Percentiles rank a stretch among this genome's conserved stretches.
These are phyloP conservation scores for Globisporangium solare DNA, from an alignment of 352 stramenopile species.

Conservation along the genomic window DNA sequence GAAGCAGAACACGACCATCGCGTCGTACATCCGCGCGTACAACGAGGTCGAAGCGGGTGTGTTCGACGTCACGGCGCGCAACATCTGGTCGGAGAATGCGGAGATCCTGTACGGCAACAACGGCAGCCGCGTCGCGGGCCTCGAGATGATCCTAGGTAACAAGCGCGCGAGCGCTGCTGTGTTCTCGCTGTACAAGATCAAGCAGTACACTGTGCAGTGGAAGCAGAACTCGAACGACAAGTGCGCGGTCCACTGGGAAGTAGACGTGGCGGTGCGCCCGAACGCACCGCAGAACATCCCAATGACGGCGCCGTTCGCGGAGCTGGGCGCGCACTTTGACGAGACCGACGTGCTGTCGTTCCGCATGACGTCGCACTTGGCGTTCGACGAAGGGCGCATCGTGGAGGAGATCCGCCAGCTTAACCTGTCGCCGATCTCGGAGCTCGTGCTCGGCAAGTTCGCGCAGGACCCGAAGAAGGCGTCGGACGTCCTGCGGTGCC, in stretches of 20 bases:
- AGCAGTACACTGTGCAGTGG: slow-evolving; percentile 80
- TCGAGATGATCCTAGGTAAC: slow-evolving; percentile 56
- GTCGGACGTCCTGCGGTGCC: slow-evolving; percentile 48
- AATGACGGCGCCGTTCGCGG: slow-evolving; percentile 58
- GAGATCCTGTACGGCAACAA: slow-evolving; percentile 66
- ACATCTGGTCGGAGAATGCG: slow-evolving; percentile 58
- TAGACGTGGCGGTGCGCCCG: slow-evolving; percentile 52
- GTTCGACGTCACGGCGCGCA: slow-evolving; percentile 50
- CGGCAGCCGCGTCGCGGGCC: slow-evolving; percentile 35
- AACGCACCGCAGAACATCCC: slow-evolving; percentile 50
- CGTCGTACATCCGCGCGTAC: slow-evolving; percentile 67
- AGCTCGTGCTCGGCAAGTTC: slow-evolving; percentile 47
- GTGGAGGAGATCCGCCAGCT: slow-evolving; percentile 74
- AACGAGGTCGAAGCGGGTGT: slow-evolving; percentile 45
- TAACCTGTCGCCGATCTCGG: slow-evolving; percentile 56
- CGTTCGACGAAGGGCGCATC: slow-evolving; percentile 77
- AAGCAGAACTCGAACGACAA: slow-evolving; percentile 63
- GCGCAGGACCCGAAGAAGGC: slow-evolving; percentile 47
- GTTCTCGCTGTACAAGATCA: slow-evolving; percentile 79
- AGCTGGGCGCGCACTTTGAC: slow-evolving; percentile 46
- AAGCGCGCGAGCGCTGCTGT: slow-evolving; percentile 57
- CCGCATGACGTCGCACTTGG: slow-evolving; percentile 73
- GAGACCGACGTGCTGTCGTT: slow-evolving; percentile 56
- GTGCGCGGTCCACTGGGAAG: slow-evolving; percentile 70
- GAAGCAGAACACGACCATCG: slow-evolving; percentile 75